phyloP scores from a whole-genome alignment of 179 eudicot species.

The Silene coronaria region DNA sequence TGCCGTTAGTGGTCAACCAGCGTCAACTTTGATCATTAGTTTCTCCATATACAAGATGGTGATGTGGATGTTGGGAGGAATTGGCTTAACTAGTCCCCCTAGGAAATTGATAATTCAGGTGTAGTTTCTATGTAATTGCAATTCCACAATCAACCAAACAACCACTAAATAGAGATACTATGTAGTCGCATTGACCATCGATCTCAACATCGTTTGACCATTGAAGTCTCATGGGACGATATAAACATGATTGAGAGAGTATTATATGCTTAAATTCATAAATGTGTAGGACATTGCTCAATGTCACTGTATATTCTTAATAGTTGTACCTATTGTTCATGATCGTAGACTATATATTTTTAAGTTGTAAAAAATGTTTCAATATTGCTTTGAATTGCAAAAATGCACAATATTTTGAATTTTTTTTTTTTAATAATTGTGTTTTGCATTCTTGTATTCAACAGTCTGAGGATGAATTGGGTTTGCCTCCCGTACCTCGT shows the following conservation, averaged over 20 bases:
- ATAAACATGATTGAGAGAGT: neutral
- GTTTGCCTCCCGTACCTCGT: constrained; percentile 76
- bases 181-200: neutral
- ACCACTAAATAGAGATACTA: neutral
- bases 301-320: neutral
- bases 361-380: neutral
- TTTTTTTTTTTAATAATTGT: neutral
- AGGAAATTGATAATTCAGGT: too few species aligned
- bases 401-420: neutral
- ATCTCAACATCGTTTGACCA: neutral
- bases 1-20: neutral
- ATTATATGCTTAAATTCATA: neutral
- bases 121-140: neutral
- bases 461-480: constrained; percentile 79
- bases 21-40: neutral
- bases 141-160: neutral
- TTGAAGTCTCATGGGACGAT: neutral
- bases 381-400: neutral
- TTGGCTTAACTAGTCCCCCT: neutral
- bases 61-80: neutral
- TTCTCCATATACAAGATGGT: neutral
- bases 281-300: neutral
- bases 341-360: neutral
- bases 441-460: constrained; percentile 13
- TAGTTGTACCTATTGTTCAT: too few species aligned